These are phyloP conservation scores for Ogataea siamensis DNA, from an alignment of 805 yeast species.

Conservation along the genomic window DNA sequence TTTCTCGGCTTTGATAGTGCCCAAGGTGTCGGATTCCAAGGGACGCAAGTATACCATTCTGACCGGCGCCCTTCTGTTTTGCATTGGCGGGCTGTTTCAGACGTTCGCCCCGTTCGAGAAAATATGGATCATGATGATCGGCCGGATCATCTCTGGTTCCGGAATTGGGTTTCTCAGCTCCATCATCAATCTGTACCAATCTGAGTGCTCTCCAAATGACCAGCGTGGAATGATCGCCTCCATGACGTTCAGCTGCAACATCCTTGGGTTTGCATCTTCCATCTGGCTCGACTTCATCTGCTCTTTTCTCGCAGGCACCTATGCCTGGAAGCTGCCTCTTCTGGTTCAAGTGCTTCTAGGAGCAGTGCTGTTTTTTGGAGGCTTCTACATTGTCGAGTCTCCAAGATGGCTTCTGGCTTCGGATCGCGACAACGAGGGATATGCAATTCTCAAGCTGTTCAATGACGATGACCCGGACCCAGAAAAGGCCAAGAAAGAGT, in stretches of 20 bases:
- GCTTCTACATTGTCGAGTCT: conserved; percentile 76
- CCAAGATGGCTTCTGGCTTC: conserved; percentile 85
- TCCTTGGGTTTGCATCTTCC: conserved; percentile 74
- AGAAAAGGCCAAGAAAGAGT: conserved; percentile 38
- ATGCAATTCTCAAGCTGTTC: conserved; percentile 36
- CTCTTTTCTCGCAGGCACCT: conserved; percentile 57
- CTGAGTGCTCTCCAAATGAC: conserved; percentile 85
- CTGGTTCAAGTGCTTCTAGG: conserved; percentile 76
- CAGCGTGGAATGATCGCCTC: conserved; percentile 84
- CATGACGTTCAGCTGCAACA: conserved; percentile 84
- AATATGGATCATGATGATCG: conserved; percentile 59
- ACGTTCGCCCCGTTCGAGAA: conserved; percentile 44
- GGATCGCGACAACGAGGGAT: conserved; percentile 60
- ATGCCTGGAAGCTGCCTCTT: conserved; percentile 79
- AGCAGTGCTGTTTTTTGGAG: conserved; percentile 60
- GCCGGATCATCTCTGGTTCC: conserved; percentile 77
- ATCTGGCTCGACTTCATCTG: conserved; percentile 87
- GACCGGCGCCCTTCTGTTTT: conserved; percentile 71
- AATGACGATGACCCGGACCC: conserved; percentile 29
- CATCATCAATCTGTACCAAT: conserved; percentile 83
- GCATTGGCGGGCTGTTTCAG: conserved; percentile 74
- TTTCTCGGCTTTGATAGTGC: conserved; percentile 69
- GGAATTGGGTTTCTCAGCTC: conserved; percentile 85
- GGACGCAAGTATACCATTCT: conserved; percentile 80
- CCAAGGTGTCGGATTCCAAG: conserved; percentile 67